Evolutionary conservation across 73 alveolate genomes (phyloP).

Genomic region (Symbiodinium natans): DNA sequence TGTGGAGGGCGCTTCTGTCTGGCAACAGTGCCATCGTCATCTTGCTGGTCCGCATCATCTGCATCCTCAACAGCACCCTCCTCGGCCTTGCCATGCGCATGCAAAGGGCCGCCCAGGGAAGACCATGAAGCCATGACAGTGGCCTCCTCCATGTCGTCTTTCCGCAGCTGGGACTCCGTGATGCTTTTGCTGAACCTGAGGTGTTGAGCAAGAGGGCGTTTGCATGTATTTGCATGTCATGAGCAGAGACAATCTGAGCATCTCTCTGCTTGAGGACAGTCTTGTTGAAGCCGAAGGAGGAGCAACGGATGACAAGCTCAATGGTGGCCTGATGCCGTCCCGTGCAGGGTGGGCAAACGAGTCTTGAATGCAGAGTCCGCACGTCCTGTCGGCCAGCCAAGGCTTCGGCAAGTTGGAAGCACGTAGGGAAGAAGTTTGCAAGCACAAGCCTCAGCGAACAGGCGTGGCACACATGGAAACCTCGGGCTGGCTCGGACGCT

Average conservation of each 20-base stretch:
- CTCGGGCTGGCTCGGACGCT: too few relatives aligned
- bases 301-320: conserved; percentile 71
- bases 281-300: conserved; percentile 90
- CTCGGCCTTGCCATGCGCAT: conserved; percentile 35
- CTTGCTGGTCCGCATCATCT: conserved; percentile 29
- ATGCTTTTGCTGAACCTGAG: conserved; percentile 64
- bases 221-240: not conserved
- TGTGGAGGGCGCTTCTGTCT: conserved; percentile 46
- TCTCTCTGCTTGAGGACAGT: conserved; percentile 13
- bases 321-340: conserved; percentile 16
- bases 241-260: not conserved
- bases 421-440: conserved; percentile 52
- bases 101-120: not conserved
- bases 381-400: not conserved
- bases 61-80: conserved; percentile 65
- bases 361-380: not conserved
- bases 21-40: conserved; percentile 63
- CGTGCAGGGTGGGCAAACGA: not conserved
- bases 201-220: not conserved
- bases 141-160: conserved; percentile 61
- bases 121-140: not conserved
- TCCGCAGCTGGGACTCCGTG: conserved; percentile 52
- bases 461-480: too few relatives aligned
- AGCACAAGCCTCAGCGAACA: conserved; percentile 23
- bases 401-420: conserved; percentile 45